phyloP scores from a whole-genome alignment of 345 rosid genomes.

The Arabidopsis arenosa region DNA sequence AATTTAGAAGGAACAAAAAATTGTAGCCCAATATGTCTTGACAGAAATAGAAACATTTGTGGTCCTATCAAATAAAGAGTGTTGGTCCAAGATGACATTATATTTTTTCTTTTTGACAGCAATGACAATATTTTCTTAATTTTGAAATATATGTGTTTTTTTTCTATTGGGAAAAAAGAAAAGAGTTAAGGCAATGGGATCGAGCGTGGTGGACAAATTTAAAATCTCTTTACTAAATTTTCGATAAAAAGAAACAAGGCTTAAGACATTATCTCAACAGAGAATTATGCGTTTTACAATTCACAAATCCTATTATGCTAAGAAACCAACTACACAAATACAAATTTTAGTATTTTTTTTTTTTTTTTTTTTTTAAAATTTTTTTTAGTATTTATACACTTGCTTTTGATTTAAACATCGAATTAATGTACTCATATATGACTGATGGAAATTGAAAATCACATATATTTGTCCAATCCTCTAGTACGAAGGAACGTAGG shows the following conservation, averaged over 20 bases:
- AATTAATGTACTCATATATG: not conserved
- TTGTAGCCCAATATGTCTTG: not conserved
- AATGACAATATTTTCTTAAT: not conserved
- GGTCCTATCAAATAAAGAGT: slow-evolving; percentile 1
- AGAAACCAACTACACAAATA: not conserved
- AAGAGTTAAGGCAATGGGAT: not conserved
- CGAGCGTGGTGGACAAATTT: not conserved
- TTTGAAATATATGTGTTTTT: not conserved
- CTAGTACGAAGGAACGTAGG: slow-evolving; percentile 20
- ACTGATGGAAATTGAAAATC: not conserved
- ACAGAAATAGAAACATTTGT: slow-evolving; percentile 12
- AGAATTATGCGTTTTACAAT: not conserved
- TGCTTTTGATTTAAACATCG: not conserved
- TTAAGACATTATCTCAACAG: too few relatives aligned
- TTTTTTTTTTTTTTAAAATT: too few relatives aligned
- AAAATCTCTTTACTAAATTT: too few relatives aligned
- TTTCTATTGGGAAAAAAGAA: not conserved
- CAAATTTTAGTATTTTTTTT: not conserved
- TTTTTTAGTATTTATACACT: not conserved
- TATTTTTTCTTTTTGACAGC: not conserved
- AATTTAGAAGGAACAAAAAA: not conserved
- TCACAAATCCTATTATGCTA: not conserved
- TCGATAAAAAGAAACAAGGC: too few relatives aligned
- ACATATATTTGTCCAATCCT: slow-evolving; percentile 4
- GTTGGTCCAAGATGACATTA: not conserved